Percentiles rank a stretch among this genome's conserved stretches.
phyloP scores from a whole-genome alignment of 352 stramenopile species.

The Peronosclerospora sorghi region DNA sequence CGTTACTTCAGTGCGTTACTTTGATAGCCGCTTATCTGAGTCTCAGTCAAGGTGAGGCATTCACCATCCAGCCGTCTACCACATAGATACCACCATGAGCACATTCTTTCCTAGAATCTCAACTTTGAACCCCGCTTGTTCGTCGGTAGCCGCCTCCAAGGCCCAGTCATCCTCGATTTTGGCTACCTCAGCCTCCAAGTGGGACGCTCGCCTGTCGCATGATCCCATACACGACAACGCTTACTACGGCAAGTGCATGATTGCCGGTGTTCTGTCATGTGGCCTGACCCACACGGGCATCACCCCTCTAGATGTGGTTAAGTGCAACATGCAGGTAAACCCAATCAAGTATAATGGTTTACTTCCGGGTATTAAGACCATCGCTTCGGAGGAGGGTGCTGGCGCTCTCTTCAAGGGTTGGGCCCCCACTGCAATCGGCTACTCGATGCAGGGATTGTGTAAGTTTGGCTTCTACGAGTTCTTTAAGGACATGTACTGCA shows the following conservation, averaged over 20 bases:
- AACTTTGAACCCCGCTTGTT: constrained; percentile 45
- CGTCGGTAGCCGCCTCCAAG: constrained; percentile 25
- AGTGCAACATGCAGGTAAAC: constrained; percentile 93
- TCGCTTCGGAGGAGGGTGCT: constrained; percentile 79
- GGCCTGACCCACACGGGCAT: constrained; percentile 89
- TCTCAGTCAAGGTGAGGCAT: constrained; percentile 18
- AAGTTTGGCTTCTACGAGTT: constrained; percentile 94
- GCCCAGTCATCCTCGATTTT: constrained; percentile 32
- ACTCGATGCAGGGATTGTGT: constrained; percentile 84
- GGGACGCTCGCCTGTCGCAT: constrained; percentile 75
- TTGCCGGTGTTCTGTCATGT: constrained; percentile 87
- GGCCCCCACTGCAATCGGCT: constrained; percentile 87
- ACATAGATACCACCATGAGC: constrained; percentile 34
- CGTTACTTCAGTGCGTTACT: too few species aligned
- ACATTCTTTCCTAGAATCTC: constrained; percentile 74
- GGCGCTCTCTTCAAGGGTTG: constrained; percentile 86
- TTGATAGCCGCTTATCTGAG: too few species aligned
- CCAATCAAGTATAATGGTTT: constrained; percentile 78
- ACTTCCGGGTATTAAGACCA: constrained; percentile 70
- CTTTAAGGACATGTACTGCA: constrained; percentile 92
- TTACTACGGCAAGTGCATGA: constrained; percentile 93
- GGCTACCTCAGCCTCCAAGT: constrained; percentile 71
- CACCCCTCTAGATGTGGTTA: constrained; percentile 89
- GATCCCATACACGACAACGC: constrained; percentile 73
- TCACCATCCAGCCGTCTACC: constrained; percentile 50